Conservation (phyloP, 441 rosid species). For the Cnidoscolus chayamansa region DNA sequence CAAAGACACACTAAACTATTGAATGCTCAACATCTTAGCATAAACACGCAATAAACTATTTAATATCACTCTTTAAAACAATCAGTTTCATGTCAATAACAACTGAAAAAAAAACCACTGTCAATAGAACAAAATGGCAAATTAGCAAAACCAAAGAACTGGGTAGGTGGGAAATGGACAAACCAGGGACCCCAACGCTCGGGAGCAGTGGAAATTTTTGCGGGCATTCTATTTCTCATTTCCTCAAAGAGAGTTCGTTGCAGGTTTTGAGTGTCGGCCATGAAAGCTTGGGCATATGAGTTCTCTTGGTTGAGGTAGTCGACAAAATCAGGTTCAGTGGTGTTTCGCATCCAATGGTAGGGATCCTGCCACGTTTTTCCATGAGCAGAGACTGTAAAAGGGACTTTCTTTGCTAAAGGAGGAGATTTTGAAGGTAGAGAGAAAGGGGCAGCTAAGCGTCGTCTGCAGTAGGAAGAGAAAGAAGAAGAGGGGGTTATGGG, state of each 20-base stretch:
- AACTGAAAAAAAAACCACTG: neutral
- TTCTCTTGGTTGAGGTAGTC: constrained; percentile 58
- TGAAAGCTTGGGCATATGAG: constrained; percentile 71
- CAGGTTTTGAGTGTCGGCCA: constrained; percentile 61
- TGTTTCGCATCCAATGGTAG: constrained; percentile 74
- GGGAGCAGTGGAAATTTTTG: constrained; percentile 54
- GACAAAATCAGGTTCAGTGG: constrained; percentile 49
- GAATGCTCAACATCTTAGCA: too few species aligned
- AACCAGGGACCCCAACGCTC: constrained; percentile 93
- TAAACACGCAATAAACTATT: too few species aligned
- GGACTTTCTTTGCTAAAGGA: constrained; percentile 58
- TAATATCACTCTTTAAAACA: neutral
- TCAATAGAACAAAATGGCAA: neutral
- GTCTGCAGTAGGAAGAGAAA: constrained; percentile 39
- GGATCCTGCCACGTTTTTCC: constrained; percentile 71
- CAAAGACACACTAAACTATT: neutral
- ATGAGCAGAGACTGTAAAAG: constrained; percentile 50
- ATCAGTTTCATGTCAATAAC: neutral
- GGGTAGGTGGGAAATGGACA: constrained; percentile 22
- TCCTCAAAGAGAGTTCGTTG: constrained; percentile 48
- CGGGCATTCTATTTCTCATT: constrained; percentile 63
- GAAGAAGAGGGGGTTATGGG: constrained; percentile 31
- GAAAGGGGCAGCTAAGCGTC: constrained; percentile 26
- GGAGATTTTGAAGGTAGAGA: constrained; percentile 41
- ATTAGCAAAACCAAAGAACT: neutral